Base-by-base conservation (phyloP, 208 protist genomes). In the Vickermania ingenoplastis region DNA sequence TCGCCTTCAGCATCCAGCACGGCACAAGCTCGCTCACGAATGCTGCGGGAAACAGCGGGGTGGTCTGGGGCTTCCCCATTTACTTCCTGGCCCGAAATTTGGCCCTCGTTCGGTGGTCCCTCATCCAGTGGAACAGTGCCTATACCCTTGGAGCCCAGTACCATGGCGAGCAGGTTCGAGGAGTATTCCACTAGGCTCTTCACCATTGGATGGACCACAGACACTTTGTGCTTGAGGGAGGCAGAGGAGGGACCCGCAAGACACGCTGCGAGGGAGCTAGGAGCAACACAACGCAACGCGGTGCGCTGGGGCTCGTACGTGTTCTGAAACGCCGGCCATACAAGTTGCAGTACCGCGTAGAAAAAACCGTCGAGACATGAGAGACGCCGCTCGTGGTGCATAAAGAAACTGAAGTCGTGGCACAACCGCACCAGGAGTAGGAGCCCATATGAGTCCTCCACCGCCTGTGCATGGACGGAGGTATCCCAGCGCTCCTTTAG, bases 291-390 rank as follows among this genome's bases (percentile, higher is more conserved):
- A 22, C 80, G 79, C 17, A 92, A 59, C 2, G 80, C 64, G 17
- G 75, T 69, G 29, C 89, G 70, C 61, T 92, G 86, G 1, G 65
- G 64, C 49, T 89, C 86, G 55, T 82, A 84, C 4, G 69, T 85
- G 21, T 61, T 55, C 59, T 90, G 81, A 59, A 92, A 92, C 3
- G 71, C 62, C 1, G 86, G 86, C 86, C 86, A 92, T n/a, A 92
- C 63, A 1, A 84, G 66, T 1, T 88, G 54, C 0, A 92, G 64
- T 13, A 92, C 55, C 1, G 86, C 86, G 60, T 89, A 80, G 57
- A 84, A 92, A 51, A 92, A 88, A n/a, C 75, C 62, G 61, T 92
- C 82, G 1, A 92, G 72, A 53, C 86, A 92, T 5, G 73, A 71
- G 11, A 92, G 68, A 51, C 78, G 68, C 3, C 86, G 72, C 22